Conservation (phyloP, 768 basidiomycete genomes). For the Lanmaoa rubissima region DNA sequence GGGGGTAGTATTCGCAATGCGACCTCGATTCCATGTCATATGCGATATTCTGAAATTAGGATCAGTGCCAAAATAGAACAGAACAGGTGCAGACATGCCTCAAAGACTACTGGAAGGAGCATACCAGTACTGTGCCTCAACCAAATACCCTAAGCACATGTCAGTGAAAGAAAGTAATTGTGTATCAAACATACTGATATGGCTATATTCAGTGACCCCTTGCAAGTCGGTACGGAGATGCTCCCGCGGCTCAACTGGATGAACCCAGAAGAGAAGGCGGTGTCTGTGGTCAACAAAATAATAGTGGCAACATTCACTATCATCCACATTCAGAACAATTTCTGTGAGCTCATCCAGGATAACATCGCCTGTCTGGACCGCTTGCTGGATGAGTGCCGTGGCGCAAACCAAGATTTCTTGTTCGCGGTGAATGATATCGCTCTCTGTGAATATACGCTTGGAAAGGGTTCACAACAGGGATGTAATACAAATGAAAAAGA, state of each 20-base stretch:
- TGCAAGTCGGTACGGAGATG: conserved; percentile 3
- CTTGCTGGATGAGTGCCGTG: conserved; percentile 6
- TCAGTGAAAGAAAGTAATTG: neutral
- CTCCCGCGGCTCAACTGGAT: neutral
- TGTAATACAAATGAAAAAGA: neutral
- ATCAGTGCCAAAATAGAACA: neutral
- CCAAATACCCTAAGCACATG: conserved; percentile 6
- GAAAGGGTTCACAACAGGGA: neutral
- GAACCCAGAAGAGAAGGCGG: conserved; percentile 19
- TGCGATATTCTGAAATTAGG: neutral
- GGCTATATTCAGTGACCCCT: conserved; percentile 1
- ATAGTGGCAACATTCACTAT: conserved; percentile 1
- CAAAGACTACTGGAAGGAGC: neutral
- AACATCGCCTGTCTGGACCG: neutral
- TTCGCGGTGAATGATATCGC: neutral
- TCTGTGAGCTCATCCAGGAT: conserved; percentile 5
- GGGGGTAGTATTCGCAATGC: conserved; percentile 18
- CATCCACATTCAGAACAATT: conserved; percentile 11
- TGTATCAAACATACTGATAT: conserved; percentile 13
- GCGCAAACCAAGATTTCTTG: neutral
- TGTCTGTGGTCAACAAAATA: conserved; percentile 18
- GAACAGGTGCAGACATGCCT: neutral
- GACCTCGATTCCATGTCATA: conserved; percentile 10
- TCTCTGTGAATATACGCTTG: conserved; percentile 19
- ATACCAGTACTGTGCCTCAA: conserved; percentile 16